These are phyloP conservation scores for Hericium rajendrae DNA, from an alignment of 768 basidiomycete species.

Conservation along the genomic window DNA sequence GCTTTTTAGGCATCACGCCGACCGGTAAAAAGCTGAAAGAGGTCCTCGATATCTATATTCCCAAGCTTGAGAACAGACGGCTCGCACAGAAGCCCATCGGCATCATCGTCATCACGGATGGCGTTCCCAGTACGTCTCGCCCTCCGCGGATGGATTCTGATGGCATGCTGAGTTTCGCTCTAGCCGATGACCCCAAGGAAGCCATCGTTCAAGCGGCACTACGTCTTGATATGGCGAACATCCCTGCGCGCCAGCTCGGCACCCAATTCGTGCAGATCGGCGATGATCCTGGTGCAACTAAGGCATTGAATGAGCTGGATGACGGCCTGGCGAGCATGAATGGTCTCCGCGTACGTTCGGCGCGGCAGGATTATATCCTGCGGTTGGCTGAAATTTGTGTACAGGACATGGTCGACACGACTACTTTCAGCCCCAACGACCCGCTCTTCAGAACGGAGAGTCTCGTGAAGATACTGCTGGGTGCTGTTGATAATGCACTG, in stretches of 20 bases:
- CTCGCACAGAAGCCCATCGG: constrained; percentile 26
- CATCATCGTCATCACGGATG: constrained; percentile 29
- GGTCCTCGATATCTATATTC: constrained; percentile 29
- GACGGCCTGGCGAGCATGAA: constrained; percentile 5
- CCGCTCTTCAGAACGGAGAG: constrained; percentile 6
- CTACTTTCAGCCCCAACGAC: constrained; percentile 3
- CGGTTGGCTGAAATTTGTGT: neutral
- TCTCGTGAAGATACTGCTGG: constrained; percentile 7
- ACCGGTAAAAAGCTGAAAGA: constrained; percentile 28
- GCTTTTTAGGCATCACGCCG: constrained; percentile 25
- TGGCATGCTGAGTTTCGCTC: neutral
- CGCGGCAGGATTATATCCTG: neutral
- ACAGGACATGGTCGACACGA: constrained; percentile 13
- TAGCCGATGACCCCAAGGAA: constrained; percentile 15
- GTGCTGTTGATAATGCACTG: constrained; percentile 3
- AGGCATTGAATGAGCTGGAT: constrained; percentile 19
- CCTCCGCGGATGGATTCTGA: neutral
- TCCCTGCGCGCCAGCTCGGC: constrained; percentile 24
- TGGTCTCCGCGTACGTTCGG: constrained; percentile 8
- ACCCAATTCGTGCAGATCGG: constrained; percentile 35
- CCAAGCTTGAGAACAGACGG: constrained; percentile 20
- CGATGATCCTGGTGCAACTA: constrained; percentile 18
- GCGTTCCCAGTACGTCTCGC: constrained; percentile 28
- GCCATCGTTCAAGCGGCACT: constrained; percentile 14
- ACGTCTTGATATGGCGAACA: constrained; percentile 23